Conservation (phyloP, 2,329 filamentous ascomycete genomes). For the Endoconidiophora laricicola region DNA sequence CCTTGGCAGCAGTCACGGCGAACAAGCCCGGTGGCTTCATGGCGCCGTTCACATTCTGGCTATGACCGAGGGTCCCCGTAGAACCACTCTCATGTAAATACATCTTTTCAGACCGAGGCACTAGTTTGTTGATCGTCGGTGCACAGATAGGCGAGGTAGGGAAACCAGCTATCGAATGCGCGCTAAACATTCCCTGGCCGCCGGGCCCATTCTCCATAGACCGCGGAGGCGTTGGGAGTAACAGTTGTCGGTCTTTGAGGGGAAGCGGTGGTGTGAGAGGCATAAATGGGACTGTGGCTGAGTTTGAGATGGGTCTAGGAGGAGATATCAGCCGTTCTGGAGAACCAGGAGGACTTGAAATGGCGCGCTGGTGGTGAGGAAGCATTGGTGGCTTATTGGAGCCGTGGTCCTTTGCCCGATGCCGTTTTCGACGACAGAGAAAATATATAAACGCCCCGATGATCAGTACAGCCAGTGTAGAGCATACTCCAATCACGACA, state of each 20-base stretch:
- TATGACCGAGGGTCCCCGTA: not conserved
- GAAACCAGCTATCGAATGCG: not conserved
- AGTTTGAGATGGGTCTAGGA: not conserved
- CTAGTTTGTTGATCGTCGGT: conserved; percentile 4
- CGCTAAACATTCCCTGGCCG: conserved; percentile 7
- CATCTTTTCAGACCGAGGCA: conserved; percentile 7
- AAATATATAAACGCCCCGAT: conserved; percentile 6
- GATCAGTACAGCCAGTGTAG: conserved; percentile 2
- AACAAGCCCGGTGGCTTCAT: not conserved
- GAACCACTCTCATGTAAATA: not conserved
- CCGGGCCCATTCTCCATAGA: conserved; percentile 7
- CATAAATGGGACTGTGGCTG: not conserved
- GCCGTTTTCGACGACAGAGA: conserved; percentile 1
- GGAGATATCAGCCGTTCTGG: conserved; percentile 1
- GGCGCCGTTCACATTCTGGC: not conserved
- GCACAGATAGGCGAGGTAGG: conserved; percentile 9
- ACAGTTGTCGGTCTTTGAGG: conserved; percentile 6
- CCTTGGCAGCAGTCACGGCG: not conserved
- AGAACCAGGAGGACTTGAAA: conserved; percentile 2
- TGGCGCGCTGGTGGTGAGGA: not conserved
- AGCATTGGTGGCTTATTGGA: not conserved
- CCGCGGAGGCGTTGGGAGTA: conserved; percentile 9
- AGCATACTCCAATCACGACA: conserved; percentile 9
- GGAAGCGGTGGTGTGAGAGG: conserved; percentile 6
- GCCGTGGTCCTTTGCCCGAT: not conserved